Conservation (phyloP, 768 basidiomycete genomes). For the Amylocystis lapponica region DNA sequence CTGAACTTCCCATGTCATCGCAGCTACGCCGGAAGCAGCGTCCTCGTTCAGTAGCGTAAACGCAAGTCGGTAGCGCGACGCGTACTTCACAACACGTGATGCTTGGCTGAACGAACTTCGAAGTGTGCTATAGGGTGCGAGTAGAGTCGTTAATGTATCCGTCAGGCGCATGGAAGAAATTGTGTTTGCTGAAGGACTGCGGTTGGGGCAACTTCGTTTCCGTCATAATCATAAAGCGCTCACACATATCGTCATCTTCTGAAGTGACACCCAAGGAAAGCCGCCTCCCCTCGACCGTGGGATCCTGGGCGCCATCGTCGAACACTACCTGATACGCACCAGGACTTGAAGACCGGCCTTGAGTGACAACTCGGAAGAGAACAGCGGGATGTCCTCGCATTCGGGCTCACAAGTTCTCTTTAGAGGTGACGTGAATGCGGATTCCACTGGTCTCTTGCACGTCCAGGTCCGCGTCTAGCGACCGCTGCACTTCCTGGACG, state of each 20-base stretch:
- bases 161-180: constrained; percentile 9
- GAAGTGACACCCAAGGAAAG: constrained; percentile 4
- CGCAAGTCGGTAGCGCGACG: constrained; percentile 78
- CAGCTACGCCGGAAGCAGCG: constrained; percentile 53
- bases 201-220: not conserved
- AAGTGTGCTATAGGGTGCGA: constrained; percentile 34
- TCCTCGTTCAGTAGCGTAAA: constrained; percentile 94
- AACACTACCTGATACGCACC: constrained; percentile 11
- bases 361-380: no score
- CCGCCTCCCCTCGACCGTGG: constrained; percentile 7
- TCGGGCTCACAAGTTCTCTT: constrained; percentile 3
- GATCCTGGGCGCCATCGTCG: not conserved
- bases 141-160: constrained; percentile 34
- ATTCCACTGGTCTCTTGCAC: constrained; percentile 4
- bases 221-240: no score
- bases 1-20: constrained; percentile 70
- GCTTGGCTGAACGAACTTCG: constrained; percentile 35
- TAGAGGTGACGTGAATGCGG: not conserved
- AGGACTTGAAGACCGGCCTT: not conserved
- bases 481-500: not conserved
- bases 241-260: not conserved
- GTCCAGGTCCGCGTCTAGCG: not conserved
- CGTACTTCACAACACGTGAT: constrained; percentile 63
- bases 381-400: not conserved
- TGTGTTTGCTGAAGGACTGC: not conserved